These are phyloP conservation scores for Agastache rugosa DNA, from an alignment of 257 asterid species.

Conservation along the genomic window DNA sequence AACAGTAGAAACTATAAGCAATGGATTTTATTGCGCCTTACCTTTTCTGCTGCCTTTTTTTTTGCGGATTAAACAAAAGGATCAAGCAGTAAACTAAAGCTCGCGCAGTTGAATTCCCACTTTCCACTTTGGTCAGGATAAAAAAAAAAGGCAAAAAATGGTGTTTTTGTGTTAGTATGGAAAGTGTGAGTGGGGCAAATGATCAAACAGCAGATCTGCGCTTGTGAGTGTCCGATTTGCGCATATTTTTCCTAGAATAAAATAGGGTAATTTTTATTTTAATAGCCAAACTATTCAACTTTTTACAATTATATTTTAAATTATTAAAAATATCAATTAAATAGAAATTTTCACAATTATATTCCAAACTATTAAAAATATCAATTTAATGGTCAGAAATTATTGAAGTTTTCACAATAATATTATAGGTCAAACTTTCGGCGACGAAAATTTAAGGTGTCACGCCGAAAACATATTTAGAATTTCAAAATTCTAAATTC, in stretches of 20 bases:
- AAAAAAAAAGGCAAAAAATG: not conserved
- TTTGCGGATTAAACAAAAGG: slow-evolving; percentile 49
- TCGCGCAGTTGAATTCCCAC: slow-evolving; percentile 38
- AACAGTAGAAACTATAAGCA: slow-evolving; percentile 36
- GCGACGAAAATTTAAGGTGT: too few relatives aligned
- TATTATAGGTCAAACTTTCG: too few relatives aligned
- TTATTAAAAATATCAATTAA: too few relatives aligned
- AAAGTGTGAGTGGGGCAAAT: slow-evolving; percentile 42
- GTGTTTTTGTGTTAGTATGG: slow-evolving; percentile 16
- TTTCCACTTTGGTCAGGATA: slow-evolving; percentile 39
- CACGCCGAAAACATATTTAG: too few relatives aligned
- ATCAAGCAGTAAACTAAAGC: slow-evolving; percentile 34
- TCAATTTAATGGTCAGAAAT: too few relatives aligned
- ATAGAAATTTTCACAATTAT: too few relatives aligned
- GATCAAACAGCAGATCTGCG: slow-evolving; percentile 54
- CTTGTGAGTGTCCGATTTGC: slow-evolving; percentile 37
- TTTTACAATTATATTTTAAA: too few relatives aligned
- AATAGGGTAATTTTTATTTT: slow-evolving; percentile 11
- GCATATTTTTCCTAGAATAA: slow-evolving; percentile 18
- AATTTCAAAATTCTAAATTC: too few relatives aligned
- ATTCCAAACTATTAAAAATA: too few relatives aligned
- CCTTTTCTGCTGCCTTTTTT: slow-evolving; percentile 28
- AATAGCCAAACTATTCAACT: too few relatives aligned
- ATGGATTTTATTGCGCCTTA: slow-evolving; percentile 43
- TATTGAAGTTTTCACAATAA: too few relatives aligned